phyloP scores from a whole-genome alignment of 768 basidiomycete genomes.

The Auricularia auricula-judae region DNA sequence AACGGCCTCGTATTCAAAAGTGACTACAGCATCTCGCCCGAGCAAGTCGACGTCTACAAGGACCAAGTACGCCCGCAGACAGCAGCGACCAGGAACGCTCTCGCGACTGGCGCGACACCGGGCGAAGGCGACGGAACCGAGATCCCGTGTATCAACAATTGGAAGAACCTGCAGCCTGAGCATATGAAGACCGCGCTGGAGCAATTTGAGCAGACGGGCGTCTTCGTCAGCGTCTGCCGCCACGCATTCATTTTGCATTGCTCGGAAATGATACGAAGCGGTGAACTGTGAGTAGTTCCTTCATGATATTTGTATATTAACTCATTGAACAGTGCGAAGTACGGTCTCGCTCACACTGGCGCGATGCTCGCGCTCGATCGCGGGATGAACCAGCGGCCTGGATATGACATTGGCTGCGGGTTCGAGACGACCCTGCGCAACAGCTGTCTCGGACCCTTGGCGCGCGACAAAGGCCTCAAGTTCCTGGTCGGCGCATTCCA shows the following conservation, averaged over 20 bases:
- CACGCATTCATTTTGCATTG: background rate
- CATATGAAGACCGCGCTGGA: background rate
- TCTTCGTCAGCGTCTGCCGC: background rate
- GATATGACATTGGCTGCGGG: constrained; percentile 2
- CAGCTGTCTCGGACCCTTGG: background rate
- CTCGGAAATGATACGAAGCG: constrained; percentile 1
- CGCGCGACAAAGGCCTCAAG: background rate
- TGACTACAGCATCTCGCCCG: background rate
- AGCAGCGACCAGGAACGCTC: too few species aligned
- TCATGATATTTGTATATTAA: background rate
- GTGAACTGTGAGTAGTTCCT: background rate
- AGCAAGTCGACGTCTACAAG: background rate
- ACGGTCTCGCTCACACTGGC: background rate
- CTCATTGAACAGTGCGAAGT: background rate
- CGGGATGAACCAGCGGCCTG: background rate
- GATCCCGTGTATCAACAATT: background rate
- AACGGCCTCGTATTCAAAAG: background rate
- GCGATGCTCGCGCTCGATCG: background rate
- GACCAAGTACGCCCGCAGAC: too few species aligned
- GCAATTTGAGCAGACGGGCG: background rate
- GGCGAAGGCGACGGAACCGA: background rate
- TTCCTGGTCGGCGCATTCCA: constrained; percentile 19
- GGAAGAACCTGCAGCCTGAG: background rate
- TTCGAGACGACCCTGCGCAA: background rate
- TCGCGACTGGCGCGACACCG: background rate